These are phyloP conservation scores for Bipolaris sorokiniana DNA, from an alignment of 2,329 filamentous ascomycete genomes.

Conservation along the genomic window DNA sequence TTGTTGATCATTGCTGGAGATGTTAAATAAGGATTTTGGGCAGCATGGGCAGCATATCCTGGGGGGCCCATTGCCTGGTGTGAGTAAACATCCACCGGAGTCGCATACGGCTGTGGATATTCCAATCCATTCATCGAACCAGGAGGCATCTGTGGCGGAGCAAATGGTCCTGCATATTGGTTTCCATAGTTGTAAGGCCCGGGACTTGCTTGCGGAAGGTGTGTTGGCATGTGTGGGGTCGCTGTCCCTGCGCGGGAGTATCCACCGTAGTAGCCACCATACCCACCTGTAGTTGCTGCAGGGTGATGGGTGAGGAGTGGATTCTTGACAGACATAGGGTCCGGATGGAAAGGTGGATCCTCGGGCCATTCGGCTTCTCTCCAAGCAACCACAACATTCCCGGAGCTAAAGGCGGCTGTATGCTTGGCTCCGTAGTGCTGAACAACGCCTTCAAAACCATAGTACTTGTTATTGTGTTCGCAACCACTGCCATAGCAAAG, in stretches of 20 bases:
- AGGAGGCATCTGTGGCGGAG: constrained; percentile 42
- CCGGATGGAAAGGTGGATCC: constrained; percentile 71
- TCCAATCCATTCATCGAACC: constrained; percentile 33
- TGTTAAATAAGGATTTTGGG: constrained; percentile 38
- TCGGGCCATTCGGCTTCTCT: constrained; percentile 78
- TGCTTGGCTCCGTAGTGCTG: constrained; percentile 87
- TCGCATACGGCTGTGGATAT: constrained; percentile 39
- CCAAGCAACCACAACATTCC: constrained; percentile 78
- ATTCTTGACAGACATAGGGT: constrained; percentile 58
- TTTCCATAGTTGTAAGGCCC: constrained; percentile 45
- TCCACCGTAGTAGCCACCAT: constrained; percentile 43
- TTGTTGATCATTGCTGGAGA: constrained; percentile 41
- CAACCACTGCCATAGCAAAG: constrained; percentile 70
- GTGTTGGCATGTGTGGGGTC: constrained; percentile 45
- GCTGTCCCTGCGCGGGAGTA: constrained; percentile 48
- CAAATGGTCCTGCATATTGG: constrained; percentile 46
- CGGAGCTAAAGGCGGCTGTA: constrained; percentile 70
- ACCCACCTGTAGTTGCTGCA: constrained; percentile 31
- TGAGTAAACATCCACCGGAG: constrained; percentile 38
- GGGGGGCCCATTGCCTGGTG: constrained; percentile 42
- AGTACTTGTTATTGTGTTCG: constrained; percentile 68
- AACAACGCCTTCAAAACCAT: constrained; percentile 77
- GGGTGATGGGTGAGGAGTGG: constrained; percentile 41
- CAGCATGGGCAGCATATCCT: constrained; percentile 32
- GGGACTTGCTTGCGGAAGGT: constrained; percentile 47